Base-by-base conservation (phyloP, 192 early-diverging fungal genomes). In the Umbelopsis isabellina region DNA sequence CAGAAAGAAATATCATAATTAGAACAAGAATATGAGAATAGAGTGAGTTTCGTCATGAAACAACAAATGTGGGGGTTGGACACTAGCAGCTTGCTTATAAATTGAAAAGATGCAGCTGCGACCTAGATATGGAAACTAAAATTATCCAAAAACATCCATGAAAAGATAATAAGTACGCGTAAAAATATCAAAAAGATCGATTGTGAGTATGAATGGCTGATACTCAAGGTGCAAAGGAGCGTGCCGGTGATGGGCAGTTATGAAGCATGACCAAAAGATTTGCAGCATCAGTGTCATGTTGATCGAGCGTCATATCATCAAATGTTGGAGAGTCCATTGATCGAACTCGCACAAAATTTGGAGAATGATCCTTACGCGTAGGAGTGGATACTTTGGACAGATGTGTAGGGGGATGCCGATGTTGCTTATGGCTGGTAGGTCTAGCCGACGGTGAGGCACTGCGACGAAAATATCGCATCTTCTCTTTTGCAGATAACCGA, bases 251-350 rank as follows among this genome's bases (percentile, higher is more conserved):
- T 16, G 55, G 55, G 33, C 55, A 61, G 16, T 68, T 68, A 48
- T 75, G 74, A 8, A 75, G 69, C 74, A 75, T 75, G 23, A 75
- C 74, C 41, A 75, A 49, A 16, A 75, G 47, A 30, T 75, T 70
- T 15, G 74, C 74, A 1, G 74, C 74, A 53, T 75, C 74, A 66
- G 69, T 64, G 53, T 75, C 74, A 23, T 65, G 41, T 25, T 61
- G 27, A 61, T 61, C 55, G 33, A 61, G 55, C 55, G 55, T 35
- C 55, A 61, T 37, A 33, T 61, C 30, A 15, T 61, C 55, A 61
- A 61, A 61, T 27, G 55, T 35, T 16, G 55, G 55, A n/a, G 55
- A 61, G 27, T 30, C 55, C 55, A 61, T 61, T 12, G 55, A 61
- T 16, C 55, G 55, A 25, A 61, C 55, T 61, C 55, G 55, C 55